Evolutionary conservation across 306 rosid genomes (phyloP).

Genomic region (Aeschynomene evenia): DNA sequence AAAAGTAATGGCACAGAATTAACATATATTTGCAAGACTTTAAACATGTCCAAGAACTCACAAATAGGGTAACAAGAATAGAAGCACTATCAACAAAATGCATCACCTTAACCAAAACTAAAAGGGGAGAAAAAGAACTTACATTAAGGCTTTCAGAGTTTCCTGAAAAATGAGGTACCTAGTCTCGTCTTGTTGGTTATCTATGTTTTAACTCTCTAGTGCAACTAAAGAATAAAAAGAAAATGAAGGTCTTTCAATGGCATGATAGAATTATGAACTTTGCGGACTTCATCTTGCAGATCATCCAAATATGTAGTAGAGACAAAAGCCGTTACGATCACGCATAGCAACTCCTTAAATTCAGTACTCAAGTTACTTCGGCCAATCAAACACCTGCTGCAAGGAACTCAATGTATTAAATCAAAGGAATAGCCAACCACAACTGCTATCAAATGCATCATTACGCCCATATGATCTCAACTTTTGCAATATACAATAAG

Average conservation of each 20-base stretch:
- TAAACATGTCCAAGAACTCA: constrained; percentile 35
- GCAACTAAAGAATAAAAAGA: constrained; percentile 36
- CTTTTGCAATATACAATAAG: constrained; percentile 1
- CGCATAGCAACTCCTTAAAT: constrained; percentile 25
- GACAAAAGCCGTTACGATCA: constrained; percentile 26
- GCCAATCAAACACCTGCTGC: constrained; percentile 86
- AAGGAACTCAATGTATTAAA: constrained; percentile 36
- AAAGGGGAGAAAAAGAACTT: constrained; percentile 29
- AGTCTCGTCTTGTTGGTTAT: constrained; percentile 37
- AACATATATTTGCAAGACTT: constrained; percentile 28
- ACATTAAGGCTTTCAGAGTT: constrained; percentile 41
- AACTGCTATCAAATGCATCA: neutral
- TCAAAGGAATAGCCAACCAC: constrained; percentile 3
- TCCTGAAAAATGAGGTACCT: constrained; percentile 45
- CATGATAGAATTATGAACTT: constrained; percentile 36
- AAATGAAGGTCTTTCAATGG: constrained; percentile 31
- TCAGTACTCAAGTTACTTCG: constrained; percentile 25
- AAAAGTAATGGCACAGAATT: constrained; percentile 20
- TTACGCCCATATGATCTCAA: neutral
- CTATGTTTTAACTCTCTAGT: constrained; percentile 27
- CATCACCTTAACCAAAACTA: constrained; percentile 29
- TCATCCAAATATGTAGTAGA: constrained; percentile 33
- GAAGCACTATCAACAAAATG: constrained; percentile 30
- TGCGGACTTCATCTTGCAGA: constrained; percentile 38
- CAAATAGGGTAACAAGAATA: constrained; percentile 30